phyloP scores from a whole-genome alignment of 2,329 filamentous ascomycete species.

The Calonectria hawksworthii region DNA sequence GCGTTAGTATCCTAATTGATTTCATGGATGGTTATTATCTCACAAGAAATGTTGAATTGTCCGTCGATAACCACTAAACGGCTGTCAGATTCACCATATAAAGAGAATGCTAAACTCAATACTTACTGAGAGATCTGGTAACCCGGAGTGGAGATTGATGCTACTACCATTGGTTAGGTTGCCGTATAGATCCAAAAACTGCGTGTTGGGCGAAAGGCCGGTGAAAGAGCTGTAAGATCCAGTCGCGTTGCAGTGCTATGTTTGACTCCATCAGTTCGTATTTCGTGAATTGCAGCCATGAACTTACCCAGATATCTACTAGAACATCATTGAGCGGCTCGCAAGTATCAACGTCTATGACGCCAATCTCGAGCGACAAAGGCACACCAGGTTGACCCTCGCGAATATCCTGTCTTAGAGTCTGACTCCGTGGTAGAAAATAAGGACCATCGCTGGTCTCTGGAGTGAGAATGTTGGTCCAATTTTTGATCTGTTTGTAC shows the following conservation, averaged over 20 bases:
- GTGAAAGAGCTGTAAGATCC: slow-evolving; percentile 23
- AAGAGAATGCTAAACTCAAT: too few relatives aligned
- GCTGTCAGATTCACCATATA: neutral
- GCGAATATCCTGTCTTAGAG: slow-evolving; percentile 25
- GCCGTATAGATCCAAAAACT: slow-evolving; percentile 1
- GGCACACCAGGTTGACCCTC: slow-evolving; percentile 24
- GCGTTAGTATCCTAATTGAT: neutral
- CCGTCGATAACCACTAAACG: slow-evolving; percentile 15
- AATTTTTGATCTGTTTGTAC: slow-evolving; percentile 23
- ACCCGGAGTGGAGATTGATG: neutral
- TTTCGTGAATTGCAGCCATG: too few relatives aligned
- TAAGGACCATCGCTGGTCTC: slow-evolving; percentile 26
- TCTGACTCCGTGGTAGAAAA: slow-evolving; percentile 23
- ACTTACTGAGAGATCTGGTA: neutral
- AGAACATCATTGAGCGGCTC: slow-evolving; percentile 15
- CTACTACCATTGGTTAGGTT: neutral
- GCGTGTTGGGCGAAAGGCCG: slow-evolving; percentile 16
- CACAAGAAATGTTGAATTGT: slow-evolving; percentile 19
- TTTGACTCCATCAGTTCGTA: neutral
- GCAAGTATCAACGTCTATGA: slow-evolving; percentile 10
- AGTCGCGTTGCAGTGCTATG: slow-evolving; percentile 22
- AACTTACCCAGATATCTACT: slow-evolving; percentile 8
- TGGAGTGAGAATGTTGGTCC: slow-evolving; percentile 23
- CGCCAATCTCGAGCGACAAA: slow-evolving; percentile 18
- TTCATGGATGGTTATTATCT: neutral